Evolutionary conservation across 495 filamentous ascomycete genomes (phyloP).

Genomic region (Penicillium ucsense): DNA sequence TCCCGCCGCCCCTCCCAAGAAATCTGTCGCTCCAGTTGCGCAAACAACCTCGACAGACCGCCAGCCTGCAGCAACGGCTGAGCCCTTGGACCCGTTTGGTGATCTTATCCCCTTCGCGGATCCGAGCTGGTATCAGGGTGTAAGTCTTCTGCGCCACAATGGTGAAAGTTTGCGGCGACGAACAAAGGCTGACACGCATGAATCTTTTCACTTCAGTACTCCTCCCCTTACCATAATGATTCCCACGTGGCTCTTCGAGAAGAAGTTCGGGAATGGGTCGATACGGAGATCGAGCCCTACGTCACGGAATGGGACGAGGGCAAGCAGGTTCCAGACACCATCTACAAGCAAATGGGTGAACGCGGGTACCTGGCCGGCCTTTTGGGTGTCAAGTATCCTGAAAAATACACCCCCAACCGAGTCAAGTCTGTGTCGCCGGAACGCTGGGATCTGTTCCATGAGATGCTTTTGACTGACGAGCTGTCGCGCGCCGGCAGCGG

Average conservation of each 20-base stretch:
- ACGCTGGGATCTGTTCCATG: conserved; percentile 97
- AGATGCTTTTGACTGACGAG: conserved; percentile 90
- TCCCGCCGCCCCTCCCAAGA: conserved; percentile 39
- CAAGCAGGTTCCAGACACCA: conserved; percentile 72
- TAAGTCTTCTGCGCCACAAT: conserved; percentile 36
- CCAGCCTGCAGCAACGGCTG: conserved; percentile 33
- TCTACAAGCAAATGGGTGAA: conserved; percentile 94
- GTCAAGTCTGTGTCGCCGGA: conserved; percentile 73
- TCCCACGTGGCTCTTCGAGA: conserved; percentile 80
- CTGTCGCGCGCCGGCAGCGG: conserved; percentile 79
- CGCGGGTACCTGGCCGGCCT: conserved; percentile 86
- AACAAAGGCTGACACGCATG: conserved; percentile 4
- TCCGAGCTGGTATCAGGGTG: conserved; percentile 92
- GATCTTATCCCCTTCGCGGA: conserved; percentile 85
- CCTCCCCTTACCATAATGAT: conserved; percentile 93
- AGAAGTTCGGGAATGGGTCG: conserved; percentile 88
- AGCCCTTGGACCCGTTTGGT: conserved; percentile 76
- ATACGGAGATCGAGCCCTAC: conserved; percentile 79
- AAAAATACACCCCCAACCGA: conserved; percentile 55
- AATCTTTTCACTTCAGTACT: conserved; percentile 48
- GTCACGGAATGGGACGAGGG: conserved; percentile 96
- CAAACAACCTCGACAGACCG: conserved; percentile 20
- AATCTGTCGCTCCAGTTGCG: conserved; percentile 38
- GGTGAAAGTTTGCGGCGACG: neutral
- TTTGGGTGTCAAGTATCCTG: conserved; percentile 69